phyloP scores from a whole-genome alignment of 257 asterid species.

The Petunia axillaris region DNA sequence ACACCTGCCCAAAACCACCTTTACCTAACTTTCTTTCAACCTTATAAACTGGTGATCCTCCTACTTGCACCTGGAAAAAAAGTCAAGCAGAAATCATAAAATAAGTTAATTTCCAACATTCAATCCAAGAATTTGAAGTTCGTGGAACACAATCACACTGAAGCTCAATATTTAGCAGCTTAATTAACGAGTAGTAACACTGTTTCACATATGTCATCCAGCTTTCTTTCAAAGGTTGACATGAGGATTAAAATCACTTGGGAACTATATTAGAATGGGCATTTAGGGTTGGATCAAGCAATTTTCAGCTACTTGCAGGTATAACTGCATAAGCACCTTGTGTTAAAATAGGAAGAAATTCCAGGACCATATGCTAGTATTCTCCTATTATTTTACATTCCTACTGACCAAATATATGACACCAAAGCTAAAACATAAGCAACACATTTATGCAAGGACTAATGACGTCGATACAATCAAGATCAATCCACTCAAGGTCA shows the following conservation, averaged over 20 bases:
- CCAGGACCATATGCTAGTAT: not conserved
- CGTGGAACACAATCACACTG: not conserved
- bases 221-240: not conserved
- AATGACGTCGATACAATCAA: not conserved
- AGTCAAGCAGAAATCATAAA: not conserved
- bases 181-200: not conserved
- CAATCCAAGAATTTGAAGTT: not conserved
- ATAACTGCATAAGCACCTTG: constrained; percentile 9
- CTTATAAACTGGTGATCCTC: constrained; percentile 48
- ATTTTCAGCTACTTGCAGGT: not conserved
- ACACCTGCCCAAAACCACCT: constrained; percentile 60
- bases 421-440: not conserved
- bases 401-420: not conserved
- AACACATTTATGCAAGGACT: not conserved
- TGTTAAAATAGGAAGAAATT: not conserved
- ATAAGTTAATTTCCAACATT: not conserved
- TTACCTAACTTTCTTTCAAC: constrained; percentile 55
- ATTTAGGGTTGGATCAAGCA: not conserved
- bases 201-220: not conserved
- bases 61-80: constrained; percentile 51
- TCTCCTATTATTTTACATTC: not conserved
- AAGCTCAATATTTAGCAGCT: constrained; percentile 2
- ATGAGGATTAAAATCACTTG: not conserved
- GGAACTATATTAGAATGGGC: not conserved
- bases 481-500: not conserved